Conservation (phyloP, 208 protist species). For the Willaertia magna region DNA sequence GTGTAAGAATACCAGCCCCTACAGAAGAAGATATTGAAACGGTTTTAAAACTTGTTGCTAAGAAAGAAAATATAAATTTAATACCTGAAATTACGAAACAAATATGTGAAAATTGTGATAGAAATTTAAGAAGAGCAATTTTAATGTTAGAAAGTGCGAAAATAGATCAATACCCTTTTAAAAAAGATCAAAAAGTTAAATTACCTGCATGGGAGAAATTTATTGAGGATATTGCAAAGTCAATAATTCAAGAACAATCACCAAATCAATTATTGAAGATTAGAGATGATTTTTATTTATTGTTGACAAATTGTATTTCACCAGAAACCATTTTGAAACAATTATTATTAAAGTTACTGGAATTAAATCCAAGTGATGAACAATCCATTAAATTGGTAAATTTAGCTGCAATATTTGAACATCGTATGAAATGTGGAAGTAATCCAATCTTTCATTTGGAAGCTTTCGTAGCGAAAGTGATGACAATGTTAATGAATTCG, state of each 20-base stretch:
- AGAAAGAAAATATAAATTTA: conserved; percentile 41
- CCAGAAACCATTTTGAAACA: conserved; percentile 78
- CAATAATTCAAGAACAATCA: conserved; percentile 82
- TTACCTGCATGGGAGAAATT: conserved; percentile 87
- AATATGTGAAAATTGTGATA: conserved; percentile 53
- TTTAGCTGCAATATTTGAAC: conserved; percentile 51
- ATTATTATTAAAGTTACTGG: conserved; percentile 62
- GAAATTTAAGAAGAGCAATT: conserved; percentile 89
- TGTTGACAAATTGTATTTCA: conserved; percentile 95
- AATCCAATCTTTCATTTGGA: conserved; percentile 97
- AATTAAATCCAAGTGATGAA: conserved; percentile 49
- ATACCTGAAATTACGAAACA: conserved; percentile 40
- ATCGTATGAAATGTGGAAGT: conserved; percentile 84
- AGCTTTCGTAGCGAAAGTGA: conserved; percentile 85
- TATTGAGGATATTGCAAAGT: conserved; percentile 66
- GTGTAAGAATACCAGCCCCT: conserved; percentile 85
- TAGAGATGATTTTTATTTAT: conserved; percentile 90
- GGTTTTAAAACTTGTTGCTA: conserved; percentile 25
- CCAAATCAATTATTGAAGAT: conserved; percentile 77
- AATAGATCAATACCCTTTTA: conserved; percentile 60
- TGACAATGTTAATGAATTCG: conserved; percentile 60
- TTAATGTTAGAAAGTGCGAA: conserved; percentile 89
- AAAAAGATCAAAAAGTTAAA: conserved; percentile 52
- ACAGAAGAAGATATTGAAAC: conserved; percentile 60
- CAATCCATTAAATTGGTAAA: neutral